Evolutionary conservation across 2,329 filamentous ascomycete species (phyloP), one percentile per base, ranked within the genome.

Genomic region (Decorospora gaudefroyi): DNA sequence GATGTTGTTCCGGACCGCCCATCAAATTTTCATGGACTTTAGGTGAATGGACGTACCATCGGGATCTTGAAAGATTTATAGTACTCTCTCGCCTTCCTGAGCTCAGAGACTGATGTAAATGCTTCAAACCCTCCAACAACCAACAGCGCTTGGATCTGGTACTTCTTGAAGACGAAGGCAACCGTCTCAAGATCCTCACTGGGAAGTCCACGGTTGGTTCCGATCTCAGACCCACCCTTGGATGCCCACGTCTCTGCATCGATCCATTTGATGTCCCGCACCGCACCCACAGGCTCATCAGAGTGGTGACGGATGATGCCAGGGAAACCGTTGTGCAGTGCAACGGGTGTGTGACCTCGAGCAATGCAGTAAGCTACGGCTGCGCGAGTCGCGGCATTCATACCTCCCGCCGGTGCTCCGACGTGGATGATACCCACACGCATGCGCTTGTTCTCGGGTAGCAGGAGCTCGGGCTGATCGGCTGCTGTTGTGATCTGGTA

Each of bases 171-270:
- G 54, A 92, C 85, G 60, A 84, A 82, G 22, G 92, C 91, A 17
- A 93, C 88, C 31, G 80, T 82, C 59, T 88, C 85, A 72, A 96
- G 86, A 59, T 95, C 91, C 62, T 96, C 91, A 13, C 82, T 83
- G 4, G 93, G 93, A 21, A 97, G 82, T 64, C 90, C 90, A 62
- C 93, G 88, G 78, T 99, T 99, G 17, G 92, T 99, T 58, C 93
- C 93, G 63, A 99, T 97, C 70, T 99, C 93, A 2, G 91, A 97
- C 50, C 93, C 93, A 67, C 93, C 93, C 74, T 90, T 92, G 74
- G 90, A 96, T 10, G 92, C 90, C 93, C 93, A 99, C 49, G 83
- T 79, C 68, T 97, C 92, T 4, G 95, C 90, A 66, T 97, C 93
- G 13, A 97, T 81, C 93, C 93, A 99, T 57, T 86, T 78, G 47